phyloP scores from a whole-genome alignment of 2,329 filamentous ascomycete genomes.

The Plenodomus tracheiphilus region DNA sequence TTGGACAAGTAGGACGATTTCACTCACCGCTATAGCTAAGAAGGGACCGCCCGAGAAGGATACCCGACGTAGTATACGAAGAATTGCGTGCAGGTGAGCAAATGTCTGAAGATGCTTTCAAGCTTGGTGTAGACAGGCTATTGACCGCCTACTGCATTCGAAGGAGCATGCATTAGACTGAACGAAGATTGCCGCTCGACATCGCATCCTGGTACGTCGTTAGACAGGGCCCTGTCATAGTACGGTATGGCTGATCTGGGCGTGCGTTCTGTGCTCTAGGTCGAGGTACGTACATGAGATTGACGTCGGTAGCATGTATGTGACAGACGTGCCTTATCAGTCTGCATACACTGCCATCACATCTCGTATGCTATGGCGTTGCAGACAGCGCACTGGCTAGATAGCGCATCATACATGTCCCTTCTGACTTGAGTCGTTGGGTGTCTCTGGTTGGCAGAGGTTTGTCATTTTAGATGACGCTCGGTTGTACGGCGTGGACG shows the following conservation, averaged over 20 bases:
- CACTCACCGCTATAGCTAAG: constrained; percentile 19
- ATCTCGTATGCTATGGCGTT: constrained; percentile 23
- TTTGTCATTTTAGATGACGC: background rate
- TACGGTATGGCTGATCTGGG: constrained; percentile 30
- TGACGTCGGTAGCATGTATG: constrained; percentile 20
- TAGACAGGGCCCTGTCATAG: constrained; percentile 7
- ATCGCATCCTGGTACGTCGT: constrained; percentile 9
- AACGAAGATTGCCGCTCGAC: constrained; percentile 10
- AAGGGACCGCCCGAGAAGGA: constrained; percentile 2
- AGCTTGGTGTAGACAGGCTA: background rate
- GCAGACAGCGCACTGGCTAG: constrained; percentile 13
- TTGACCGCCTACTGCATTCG: constrained; percentile 19
- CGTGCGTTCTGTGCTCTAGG: constrained; percentile 12
- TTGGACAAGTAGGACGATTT: constrained; percentile 7
- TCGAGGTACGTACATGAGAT: constrained; percentile 18
- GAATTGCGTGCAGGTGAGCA: constrained; percentile 2
- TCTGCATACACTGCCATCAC: constrained; percentile 32
- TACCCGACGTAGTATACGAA: background rate
- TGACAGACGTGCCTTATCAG: constrained; percentile 35
- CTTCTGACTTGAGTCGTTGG: constrained; percentile 6
- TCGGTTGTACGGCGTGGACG: constrained; percentile 1
- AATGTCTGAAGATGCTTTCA: background rate
- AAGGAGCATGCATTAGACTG: constrained; percentile 13
- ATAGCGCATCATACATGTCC: constrained; percentile 7
- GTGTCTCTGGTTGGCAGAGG: constrained; percentile 11